A percentile compares a stretch with the other conserved stretches of the same genome.
Conservation (phyloP, 2,329 filamentous ascomycete genomes). For the Pestalotiopsis sp. region DNA sequence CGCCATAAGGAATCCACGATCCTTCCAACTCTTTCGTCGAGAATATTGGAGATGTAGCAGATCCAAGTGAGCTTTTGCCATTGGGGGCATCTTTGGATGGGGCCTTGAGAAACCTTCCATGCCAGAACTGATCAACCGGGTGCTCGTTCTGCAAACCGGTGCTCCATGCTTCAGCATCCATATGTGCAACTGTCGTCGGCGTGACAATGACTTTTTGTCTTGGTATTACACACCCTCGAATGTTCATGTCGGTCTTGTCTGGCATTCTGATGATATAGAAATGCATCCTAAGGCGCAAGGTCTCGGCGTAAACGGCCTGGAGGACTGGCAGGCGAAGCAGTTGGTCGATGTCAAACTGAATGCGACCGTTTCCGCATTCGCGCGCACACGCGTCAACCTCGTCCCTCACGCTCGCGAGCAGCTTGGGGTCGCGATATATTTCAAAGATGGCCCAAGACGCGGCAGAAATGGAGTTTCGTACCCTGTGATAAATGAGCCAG, state of each 20-base stretch:
- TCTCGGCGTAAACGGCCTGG: conserved; percentile 24
- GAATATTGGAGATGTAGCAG: conserved; percentile 19
- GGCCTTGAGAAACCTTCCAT: conserved; percentile 21
- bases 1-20: conserved; percentile 33
- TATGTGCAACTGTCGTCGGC: conserved; percentile 20
- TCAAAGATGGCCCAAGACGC: conserved; percentile 28
- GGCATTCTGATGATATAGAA: conserved; percentile 20
- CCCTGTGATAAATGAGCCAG: conserved; percentile 20
- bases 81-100: background rate
- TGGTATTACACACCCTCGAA: conserved; percentile 22
- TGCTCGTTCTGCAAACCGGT: conserved; percentile 19
- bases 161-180: conserved; percentile 25
- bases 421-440: conserved; percentile 26
- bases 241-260: conserved; percentile 19
- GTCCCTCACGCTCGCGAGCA: conserved; percentile 23
- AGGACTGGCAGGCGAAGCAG: conserved; percentile 22
- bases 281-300: conserved; percentile 22
- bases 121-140: conserved; percentile 24
- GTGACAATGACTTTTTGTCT: conserved; percentile 19
- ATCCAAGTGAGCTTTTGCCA: background rate
- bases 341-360: conserved; percentile 24
- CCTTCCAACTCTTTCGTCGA: conserved; percentile 30
- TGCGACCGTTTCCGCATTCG: conserved; percentile 16
- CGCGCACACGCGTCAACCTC: conserved; percentile 23
- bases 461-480: conserved; percentile 24